Evolutionary conservation across 306 rosid species (phyloP).

Genomic region (Datisca glomerata): DNA sequence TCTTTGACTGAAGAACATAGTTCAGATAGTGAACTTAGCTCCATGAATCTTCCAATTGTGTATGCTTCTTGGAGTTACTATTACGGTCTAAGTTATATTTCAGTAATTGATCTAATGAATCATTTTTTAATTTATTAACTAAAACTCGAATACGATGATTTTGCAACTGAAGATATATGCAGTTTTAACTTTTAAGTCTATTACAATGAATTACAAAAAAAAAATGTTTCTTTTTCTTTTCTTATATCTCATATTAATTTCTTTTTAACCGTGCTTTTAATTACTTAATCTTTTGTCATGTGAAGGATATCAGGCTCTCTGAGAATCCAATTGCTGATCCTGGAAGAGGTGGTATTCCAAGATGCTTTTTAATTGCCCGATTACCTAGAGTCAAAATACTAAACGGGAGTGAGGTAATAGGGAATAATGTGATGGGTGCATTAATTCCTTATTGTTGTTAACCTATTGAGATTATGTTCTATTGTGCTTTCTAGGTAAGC

Average conservation of each 20-base stretch:
- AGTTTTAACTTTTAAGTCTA: not conserved
- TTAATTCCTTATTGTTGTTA: conserved; percentile 5
- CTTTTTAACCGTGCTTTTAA: conserved; percentile 16
- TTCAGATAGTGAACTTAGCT: too few relatives aligned
- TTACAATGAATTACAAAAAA: too few relatives aligned
- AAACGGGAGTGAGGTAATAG: conserved; percentile 84
- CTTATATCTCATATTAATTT: not conserved
- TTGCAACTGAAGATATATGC: too few relatives aligned
- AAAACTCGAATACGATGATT: too few relatives aligned
- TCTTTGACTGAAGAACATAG: too few relatives aligned
- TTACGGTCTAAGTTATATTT: too few relatives aligned
- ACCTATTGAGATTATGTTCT: conserved; percentile 8
- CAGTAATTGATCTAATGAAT: too few relatives aligned
- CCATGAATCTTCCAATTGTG: too few relatives aligned
- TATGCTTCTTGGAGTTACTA: too few relatives aligned
- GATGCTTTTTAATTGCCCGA: conserved; percentile 73
- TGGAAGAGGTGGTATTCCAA: conserved; percentile 55
- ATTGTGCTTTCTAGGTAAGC: conserved; percentile 41
- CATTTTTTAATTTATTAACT: too few relatives aligned
- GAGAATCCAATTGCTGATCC: conserved; percentile 79
- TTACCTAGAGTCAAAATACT: conserved; percentile 57
- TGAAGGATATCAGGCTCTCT: conserved; percentile 78
- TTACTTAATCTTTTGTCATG: conserved; percentile 15
- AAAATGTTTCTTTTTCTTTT: too few relatives aligned
- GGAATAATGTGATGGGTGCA: conserved; percentile 13